Conservation (phyloP, 2,329 filamentous ascomycete species). For the Fusarium sp. region DNA sequence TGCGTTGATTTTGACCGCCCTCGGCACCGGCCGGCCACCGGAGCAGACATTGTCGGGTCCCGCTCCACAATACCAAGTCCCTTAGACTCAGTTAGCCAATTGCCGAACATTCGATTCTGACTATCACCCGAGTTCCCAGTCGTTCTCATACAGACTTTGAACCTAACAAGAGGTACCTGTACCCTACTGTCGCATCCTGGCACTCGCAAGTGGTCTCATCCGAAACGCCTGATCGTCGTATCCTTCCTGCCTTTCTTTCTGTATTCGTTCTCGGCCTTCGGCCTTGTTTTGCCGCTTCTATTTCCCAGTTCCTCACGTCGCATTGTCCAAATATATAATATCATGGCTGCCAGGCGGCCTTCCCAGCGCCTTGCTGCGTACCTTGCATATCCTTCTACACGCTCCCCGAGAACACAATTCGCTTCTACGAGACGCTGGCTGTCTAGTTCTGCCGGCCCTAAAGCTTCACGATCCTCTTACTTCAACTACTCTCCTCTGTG, state of each 20-base stretch:
- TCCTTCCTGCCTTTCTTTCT: slow-evolving; percentile 19
- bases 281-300: slow-evolving; percentile 1
- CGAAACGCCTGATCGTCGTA: slow-evolving; percentile 36
- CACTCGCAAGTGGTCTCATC: slow-evolving; percentile 38
- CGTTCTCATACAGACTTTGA: slow-evolving; percentile 36
- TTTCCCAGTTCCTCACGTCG: slow-evolving; percentile 13
- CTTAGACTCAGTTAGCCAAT: slow-evolving; percentile 30
- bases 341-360: slow-evolving; percentile 46
- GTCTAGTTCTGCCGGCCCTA: slow-evolving; percentile 36
- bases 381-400: slow-evolving; percentile 39
- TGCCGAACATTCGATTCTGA: slow-evolving; percentile 43
- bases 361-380: slow-evolving; percentile 44
- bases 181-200: slow-evolving; percentile 12
- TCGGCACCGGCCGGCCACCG: slow-evolving; percentile 21
- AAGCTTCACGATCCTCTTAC: slow-evolving; percentile 29
- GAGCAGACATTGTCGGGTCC: slow-evolving; percentile 6
- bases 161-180: slow-evolving; percentile 11
- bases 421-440: slow-evolving; percentile 36
- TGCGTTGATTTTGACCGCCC: slow-evolving; percentile 31
- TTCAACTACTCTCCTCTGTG: slow-evolving; percentile 37
- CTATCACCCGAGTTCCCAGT: slow-evolving; percentile 38
- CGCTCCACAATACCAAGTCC: slow-evolving; percentile 4
- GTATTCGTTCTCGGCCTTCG: slow-evolving; percentile 9
- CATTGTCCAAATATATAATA: slow-evolving; percentile 32
- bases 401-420: slow-evolving; percentile 41